Evolutionary conservation across 768 basidiomycete genomes (phyloP).

Genomic region (Ramaria rubella): DNA sequence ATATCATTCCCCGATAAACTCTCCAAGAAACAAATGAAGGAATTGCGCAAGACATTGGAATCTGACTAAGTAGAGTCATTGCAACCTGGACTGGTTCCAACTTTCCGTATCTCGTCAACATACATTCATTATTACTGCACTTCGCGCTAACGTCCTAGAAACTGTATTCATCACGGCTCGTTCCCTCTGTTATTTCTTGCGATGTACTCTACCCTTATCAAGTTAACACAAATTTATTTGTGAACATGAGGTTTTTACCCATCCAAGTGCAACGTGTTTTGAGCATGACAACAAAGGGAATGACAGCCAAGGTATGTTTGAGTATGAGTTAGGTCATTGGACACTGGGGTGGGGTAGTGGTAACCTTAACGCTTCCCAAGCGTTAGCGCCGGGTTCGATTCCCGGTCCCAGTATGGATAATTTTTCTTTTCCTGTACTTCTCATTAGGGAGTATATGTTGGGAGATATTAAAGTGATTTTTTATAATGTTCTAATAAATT

Average conservation of each 20-base stretch:
- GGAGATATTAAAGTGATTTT: no score
- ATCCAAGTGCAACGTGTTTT: no score
- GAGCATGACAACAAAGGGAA: no score
- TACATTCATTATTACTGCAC: not conserved
- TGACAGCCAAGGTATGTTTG: no score
- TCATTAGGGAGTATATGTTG: no score
- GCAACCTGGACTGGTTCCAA: not conserved
- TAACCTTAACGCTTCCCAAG: slow-evolving; percentile 14
- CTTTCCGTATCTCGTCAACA: not conserved
- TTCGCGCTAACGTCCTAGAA: not conserved
- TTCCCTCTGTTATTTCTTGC: not conserved
- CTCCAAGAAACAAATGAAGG: slow-evolving; percentile 10
- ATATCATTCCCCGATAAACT: slow-evolving; percentile 13
- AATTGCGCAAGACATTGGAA: slow-evolving; percentile 5
- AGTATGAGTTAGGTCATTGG: no score
- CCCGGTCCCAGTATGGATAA: slow-evolving; percentile 10
- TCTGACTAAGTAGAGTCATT: not conserved
- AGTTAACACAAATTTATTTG: no score
- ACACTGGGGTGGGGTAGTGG: slow-evolving; percentile 13
- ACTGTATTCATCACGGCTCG: not conserved
- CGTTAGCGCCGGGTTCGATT: slow-evolving; percentile 13
- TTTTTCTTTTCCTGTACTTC: not conserved
- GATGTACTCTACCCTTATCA: not conserved
- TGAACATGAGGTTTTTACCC: no score
- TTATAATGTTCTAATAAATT: no score